Evolutionary conservation across 306 rosid genomes (phyloP).

Genomic region (Lagenaria siceraria): DNA sequence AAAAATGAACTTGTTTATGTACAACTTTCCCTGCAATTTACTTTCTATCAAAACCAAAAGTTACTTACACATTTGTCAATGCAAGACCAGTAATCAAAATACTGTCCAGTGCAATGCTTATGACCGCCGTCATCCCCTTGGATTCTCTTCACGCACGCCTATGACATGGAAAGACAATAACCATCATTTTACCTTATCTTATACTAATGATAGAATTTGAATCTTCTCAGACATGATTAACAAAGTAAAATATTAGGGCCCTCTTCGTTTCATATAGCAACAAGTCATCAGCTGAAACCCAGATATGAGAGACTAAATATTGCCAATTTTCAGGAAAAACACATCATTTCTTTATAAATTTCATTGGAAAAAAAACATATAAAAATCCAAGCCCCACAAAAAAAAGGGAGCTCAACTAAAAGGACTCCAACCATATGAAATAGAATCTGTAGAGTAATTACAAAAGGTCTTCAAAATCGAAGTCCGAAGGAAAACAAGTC

Average conservation of each 20-base stretch:
- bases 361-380: too few relatives aligned
- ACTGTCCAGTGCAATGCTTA: constrained; percentile 97
- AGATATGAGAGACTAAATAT: background rate
- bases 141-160: constrained; percentile 85
- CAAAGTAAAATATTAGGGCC: background rate
- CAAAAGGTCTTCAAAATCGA: too few relatives aligned
- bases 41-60: background rate
- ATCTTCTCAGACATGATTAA: background rate
- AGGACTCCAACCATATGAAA: too few relatives aligned
- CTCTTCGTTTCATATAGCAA: background rate
- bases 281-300: background rate
- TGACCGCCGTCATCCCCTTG: constrained; percentile 69
- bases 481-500: too few relatives aligned
- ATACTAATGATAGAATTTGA: background rate
- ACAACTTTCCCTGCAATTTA: background rate
- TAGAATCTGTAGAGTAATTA: too few relatives aligned
- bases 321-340: background rate
- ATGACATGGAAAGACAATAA: constrained; percentile 11
- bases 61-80: constrained; percentile 91
- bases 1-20: background rate
- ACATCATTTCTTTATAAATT: too few relatives aligned
- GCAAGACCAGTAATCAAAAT: constrained; percentile 89
- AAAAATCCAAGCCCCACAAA: too few relatives aligned
- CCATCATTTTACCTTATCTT: background rate
- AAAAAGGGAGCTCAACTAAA: too few relatives aligned